Evolutionary conservation across 192 early-diverging fungal genomes (phyloP).

Genomic region (Irineochytrium annulatum): DNA sequence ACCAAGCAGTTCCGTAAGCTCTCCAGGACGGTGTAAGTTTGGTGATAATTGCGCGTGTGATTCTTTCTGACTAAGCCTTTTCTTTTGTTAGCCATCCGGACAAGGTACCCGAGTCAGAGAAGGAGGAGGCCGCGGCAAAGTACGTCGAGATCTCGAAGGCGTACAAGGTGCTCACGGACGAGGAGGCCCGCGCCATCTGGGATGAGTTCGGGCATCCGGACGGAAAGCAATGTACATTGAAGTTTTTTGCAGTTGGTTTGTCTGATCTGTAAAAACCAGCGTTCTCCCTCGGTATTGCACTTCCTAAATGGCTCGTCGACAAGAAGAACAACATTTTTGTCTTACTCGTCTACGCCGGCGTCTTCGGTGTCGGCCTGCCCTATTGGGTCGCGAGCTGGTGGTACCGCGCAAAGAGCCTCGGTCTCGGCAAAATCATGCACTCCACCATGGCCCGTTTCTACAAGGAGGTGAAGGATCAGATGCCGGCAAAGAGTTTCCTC

Average conservation of each 20-base stretch:
- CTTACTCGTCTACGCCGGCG: constrained; percentile 74
- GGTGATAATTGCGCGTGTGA: too few relatives aligned
- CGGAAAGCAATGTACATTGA: constrained; percentile 69
- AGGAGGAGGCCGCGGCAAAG: constrained; percentile 65
- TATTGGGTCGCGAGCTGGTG: constrained; percentile 91
- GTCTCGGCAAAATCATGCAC: constrained; percentile 86
- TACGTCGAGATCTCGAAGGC: constrained; percentile 90
- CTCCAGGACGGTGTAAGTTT: constrained; percentile 50
- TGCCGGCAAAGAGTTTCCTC: constrained; percentile 24
- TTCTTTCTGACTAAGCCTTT: neutral
- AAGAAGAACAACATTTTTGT: constrained; percentile 67
- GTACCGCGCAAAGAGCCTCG: constrained; percentile 82
- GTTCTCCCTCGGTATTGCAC: constrained; percentile 86
- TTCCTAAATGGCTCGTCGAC: constrained; percentile 88
- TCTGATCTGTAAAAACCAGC: constrained; percentile 35
- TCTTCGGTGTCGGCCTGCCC: constrained; percentile 88
- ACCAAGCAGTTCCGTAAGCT: constrained; percentile 69
- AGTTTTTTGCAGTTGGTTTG: constrained; percentile 5
- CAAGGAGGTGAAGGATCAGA: constrained; percentile 79
- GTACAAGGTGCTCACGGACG: constrained; percentile 92
- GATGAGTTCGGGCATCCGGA: constrained; percentile 97
- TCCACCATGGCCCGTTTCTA: constrained; percentile 88
- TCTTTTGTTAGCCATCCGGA: constrained; percentile 35
- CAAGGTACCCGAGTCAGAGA: constrained; percentile 63
- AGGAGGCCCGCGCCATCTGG: constrained; percentile 82